Evolutionary conservation across 257 asterid species (phyloP), one percentile per base, ranked within the genome.

Genomic region (Solanum rostratum): DNA sequence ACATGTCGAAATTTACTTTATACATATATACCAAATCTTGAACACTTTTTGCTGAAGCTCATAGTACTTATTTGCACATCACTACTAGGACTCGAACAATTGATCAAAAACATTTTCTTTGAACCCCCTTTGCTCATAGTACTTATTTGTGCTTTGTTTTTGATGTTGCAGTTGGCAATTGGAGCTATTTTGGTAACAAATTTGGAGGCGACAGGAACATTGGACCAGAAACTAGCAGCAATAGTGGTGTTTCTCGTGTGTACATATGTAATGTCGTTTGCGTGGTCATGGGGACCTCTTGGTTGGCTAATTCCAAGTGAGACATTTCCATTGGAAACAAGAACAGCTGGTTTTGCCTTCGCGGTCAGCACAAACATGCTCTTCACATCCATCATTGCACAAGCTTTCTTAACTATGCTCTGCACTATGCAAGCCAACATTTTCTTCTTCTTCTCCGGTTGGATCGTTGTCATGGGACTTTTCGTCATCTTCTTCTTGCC

Each of bases 241-340:
- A 24, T 84, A 9, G 95, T 94, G 86, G 96, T 94, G 59, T 71
- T 89, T 18, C 86, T 94, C 1, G 92, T 93, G 60, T 93, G 98
- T 82, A 13, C 87, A 3, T 94, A 84, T 10, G 98, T 94, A 49
- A 92, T 92, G 96, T 79, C 93, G 6, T 94, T 94, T 50, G 96
- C 98, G 2, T 93, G 98, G 98, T 94, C 98, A 4, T 94, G 96
- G 96, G 96, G 98, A 0, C 98, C 97, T 1, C 87, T 94, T 63
- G 95, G 97, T 0, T 94, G 98, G 98, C 71, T 93, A 10, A 88
- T 94, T 6, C 97, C 98, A 0, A 90, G 95, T n/a, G 98, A 94
- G 80, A 89, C 92, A 7, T 93, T 90, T 86, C 98, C 98, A 0
- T 4, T 94, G 27, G 98, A 94, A 87, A 93, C 94, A 0, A 84